Percentiles rank a stretch among this genome's conserved stretches.
Evolutionary conservation across 2,329 filamentous ascomycete species (phyloP).

Genomic region (Talaromyces rugulosus): DNA sequence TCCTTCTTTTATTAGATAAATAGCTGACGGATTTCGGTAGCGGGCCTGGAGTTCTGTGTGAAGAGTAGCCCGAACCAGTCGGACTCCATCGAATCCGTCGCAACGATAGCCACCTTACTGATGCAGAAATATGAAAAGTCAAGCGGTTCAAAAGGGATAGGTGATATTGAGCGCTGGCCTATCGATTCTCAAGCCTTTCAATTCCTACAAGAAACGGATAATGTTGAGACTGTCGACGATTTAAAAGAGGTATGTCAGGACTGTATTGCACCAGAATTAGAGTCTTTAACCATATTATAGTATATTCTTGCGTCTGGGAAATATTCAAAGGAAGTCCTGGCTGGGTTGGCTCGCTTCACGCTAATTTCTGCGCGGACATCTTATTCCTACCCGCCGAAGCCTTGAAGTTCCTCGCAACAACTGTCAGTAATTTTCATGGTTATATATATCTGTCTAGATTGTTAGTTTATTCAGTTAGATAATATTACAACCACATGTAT

Average conservation of each 20-base stretch:
- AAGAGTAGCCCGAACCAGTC: background rate
- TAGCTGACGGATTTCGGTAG: background rate
- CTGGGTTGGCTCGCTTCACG: conserved; percentile 14
- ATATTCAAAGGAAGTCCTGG: conserved; percentile 14
- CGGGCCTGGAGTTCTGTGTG: background rate
- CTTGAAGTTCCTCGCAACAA: background rate
- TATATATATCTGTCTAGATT: background rate
- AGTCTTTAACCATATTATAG: conserved; percentile 12
- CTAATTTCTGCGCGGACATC: conserved; percentile 18
- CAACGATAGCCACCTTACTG: background rate
- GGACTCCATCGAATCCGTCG: background rate
- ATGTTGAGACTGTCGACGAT: background rate
- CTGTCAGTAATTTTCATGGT: background rate
- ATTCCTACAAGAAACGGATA: background rate
- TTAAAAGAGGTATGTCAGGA: background rate
- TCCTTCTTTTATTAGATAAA: background rate
- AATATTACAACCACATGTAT: background rate
- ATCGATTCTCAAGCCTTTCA: background rate
- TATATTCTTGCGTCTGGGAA: conserved; percentile 13
- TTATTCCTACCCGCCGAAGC: conserved; percentile 6
- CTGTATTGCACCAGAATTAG: conserved; percentile 13
- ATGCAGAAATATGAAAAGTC: background rate
- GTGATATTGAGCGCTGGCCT: background rate
- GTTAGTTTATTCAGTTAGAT: background rate
- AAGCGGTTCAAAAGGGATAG: background rate